Evolutionary conservation across 2,329 filamentous ascomycete species (phyloP).

Genomic region (Sclerotinia minor): DNA sequence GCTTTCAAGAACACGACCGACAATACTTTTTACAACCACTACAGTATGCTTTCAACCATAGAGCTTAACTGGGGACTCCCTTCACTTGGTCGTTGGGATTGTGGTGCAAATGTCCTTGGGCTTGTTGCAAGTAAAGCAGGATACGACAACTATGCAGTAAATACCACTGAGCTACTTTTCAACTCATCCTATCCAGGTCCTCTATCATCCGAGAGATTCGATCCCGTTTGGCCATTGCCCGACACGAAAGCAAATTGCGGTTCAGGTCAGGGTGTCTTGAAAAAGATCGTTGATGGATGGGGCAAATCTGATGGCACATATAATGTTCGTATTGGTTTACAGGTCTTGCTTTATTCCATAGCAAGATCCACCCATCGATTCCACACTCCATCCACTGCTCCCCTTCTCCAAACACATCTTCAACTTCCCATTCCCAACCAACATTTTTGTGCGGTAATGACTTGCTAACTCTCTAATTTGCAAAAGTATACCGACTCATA

Average conservation of each 20-base stretch:
- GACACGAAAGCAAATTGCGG: constrained; percentile 32
- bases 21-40: constrained; percentile 50
- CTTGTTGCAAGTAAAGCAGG: constrained; percentile 36
- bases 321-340: constrained; percentile 16
- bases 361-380: neutral
- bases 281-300: constrained; percentile 29
- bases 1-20: constrained; percentile 52
- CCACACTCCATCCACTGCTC: neutral
- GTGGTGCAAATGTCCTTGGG: constrained; percentile 37
- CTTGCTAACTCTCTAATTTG: neutral
- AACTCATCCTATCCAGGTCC: constrained; percentile 48
- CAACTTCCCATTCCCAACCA: neutral
- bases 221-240: constrained; percentile 32
- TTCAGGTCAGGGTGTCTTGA: constrained; percentile 28
- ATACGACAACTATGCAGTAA: constrained; percentile 29
- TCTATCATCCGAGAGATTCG: constrained; percentile 35
- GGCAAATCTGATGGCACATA: constrained; percentile 27
- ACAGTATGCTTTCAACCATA: constrained; percentile 44
- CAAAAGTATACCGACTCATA: constrained; percentile 29
- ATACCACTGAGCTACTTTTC: constrained; percentile 44
- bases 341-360: neutral
- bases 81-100: constrained; percentile 46
- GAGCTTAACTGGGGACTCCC: constrained; percentile 46
- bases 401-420: too few species aligned
- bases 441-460: neutral